Evolutionary conservation across 352 stramenopile genomes (phyloP), one percentile per base, ranked within the genome.

Genomic region (Globisporangium lucens): DNA sequence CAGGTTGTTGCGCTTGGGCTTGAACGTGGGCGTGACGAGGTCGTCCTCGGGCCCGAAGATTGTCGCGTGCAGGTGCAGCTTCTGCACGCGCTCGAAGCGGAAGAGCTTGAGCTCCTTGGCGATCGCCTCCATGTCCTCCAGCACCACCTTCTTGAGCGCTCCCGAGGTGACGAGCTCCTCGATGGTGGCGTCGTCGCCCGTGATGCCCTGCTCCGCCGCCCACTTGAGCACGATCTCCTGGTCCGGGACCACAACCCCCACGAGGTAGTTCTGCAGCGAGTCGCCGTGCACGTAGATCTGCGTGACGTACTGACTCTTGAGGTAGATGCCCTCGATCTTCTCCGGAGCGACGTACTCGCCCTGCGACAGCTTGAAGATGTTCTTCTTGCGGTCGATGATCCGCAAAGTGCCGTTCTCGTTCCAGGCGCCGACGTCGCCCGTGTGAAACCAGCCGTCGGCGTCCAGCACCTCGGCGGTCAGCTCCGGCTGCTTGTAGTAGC

Each of bases 281-380:
- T 58, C 52, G 13, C 52, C 52, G 52, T 58, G 52, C 52, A 58
- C 52, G 52, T 58, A 58, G 52, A 58, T 58, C 52, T 58, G 52
- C 27, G 52, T 15, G 1, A 58, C 13, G 52, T 36, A 58, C 13
- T 24, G 52, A 3, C 22, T 36, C 15, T 58, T 58, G 12, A 58
- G 12, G 52, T 58, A 98, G 9, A 95, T 82, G 70, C 95, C 96
- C 73, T 99, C 96, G 68, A 99, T 90, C 75, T 97, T 98, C 74
- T 99, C 96, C 12, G 96, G 76, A 0, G 96, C 94, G 30, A 99
- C 84, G 73, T 99, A 99, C 76, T 99, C 96, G 35, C 95, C 96
- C 73, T 97, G 85, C 22, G 87, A 77, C 20, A 97, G 80, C 80
- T 97, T 97, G 81, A 94, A 97, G 72, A 97, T 93, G 76, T 97